Evolutionary conservation across 371 early-diverging fungal species (phyloP), one percentile per base, ranked within the genome.

Genomic region (Mortierella sp.): DNA sequence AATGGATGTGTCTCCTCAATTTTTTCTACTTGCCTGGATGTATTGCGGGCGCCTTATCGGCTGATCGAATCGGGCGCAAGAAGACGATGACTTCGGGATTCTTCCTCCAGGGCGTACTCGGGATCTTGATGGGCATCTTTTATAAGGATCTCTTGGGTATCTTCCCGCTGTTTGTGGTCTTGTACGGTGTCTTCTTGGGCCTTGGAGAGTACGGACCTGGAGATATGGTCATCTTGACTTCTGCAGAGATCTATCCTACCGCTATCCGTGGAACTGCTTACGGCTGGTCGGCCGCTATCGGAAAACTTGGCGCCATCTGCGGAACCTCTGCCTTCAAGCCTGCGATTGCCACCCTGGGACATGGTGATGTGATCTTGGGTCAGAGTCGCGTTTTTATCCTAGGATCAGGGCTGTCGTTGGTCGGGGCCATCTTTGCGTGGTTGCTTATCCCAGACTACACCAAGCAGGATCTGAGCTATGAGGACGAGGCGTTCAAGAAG

Each of bases 141-240:
- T 91, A 90, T 72, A 84, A 85, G 24, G 84, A 80, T 8, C 73
- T 91, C 21, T 70, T 89, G 1, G 75, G 74, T 0, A 89, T 90
- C 75, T 89, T 90, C 60, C 91, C 91, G 2, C 87, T 90, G 88
- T 93, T 93, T 82, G 90, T 93, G 73, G 81, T 93, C 46, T 80
- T 92, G 74, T 92, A 92, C 56, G 93, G 93, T 27, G 51, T 92
- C 44, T 92, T 90, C 74, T 75, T 91, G 38, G 88, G 88, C 21
- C 79, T 90, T 41, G 91, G 90, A 43, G 91, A 93, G 70, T 90
- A 89, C 58, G 91, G 91, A 11, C 91, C 92, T 46, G 93, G 93
- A 35, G 86, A 88, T 70, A 87, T 85, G 49, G 88, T 90, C 81
- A 90, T 90, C 29, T 70, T 91, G 24, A 89, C 89, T 51, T 87